Evolutionary conservation across 108 stramenopile species (phyloP).

Genomic region (Asterionellopsis glacialis): DNA sequence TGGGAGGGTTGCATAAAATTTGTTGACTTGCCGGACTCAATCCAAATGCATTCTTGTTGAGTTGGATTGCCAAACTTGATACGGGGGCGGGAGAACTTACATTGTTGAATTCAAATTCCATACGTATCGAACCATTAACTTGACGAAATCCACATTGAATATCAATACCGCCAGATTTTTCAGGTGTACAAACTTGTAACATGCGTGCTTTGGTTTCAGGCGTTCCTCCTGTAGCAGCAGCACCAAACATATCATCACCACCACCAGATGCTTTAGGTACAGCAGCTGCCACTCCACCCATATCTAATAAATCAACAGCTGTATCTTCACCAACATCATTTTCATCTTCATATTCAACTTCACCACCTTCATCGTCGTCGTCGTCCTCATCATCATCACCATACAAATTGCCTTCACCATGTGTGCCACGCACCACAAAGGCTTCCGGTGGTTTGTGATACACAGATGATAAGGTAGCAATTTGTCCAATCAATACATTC

Average conservation of each 20-base stretch:
- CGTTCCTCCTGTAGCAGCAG: neutral
- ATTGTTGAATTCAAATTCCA: slow-evolving; percentile 89
- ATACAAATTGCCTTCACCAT: slow-evolving; percentile 50
- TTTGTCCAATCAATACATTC: slow-evolving; percentile 88
- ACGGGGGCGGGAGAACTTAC: slow-evolving; percentile 59
- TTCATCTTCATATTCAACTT: slow-evolving; percentile 63
- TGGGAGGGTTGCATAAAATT: slow-evolving; percentile 75
- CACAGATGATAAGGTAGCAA: slow-evolving; percentile 91
- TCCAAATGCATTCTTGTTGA: slow-evolving; percentile 98
- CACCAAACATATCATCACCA: slow-evolving; percentile 11
- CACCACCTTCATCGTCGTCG: slow-evolving; percentile 66
- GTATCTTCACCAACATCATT: slow-evolving; percentile 51
- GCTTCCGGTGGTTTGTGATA: slow-evolving; percentile 99
- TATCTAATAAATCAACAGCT: slow-evolving; percentile 77
- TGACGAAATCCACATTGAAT: slow-evolving; percentile 79
- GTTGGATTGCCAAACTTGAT: slow-evolving; percentile 86
- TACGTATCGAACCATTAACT: slow-evolving; percentile 48
- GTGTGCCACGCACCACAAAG: slow-evolving; percentile 85
- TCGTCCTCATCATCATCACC: slow-evolving; percentile 70
- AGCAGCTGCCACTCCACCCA: slow-evolving; percentile 67
- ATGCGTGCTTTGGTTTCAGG: neutral
- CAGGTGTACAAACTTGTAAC: slow-evolving; percentile 57
- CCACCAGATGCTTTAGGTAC: slow-evolving; percentile 15
- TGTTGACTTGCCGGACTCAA: slow-evolving; percentile 87
- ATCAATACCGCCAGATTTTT: slow-evolving; percentile 86